phyloP scores from a whole-genome alignment of 371 early-diverging fungal genomes.

The Rhizopus stolonifer region DNA sequence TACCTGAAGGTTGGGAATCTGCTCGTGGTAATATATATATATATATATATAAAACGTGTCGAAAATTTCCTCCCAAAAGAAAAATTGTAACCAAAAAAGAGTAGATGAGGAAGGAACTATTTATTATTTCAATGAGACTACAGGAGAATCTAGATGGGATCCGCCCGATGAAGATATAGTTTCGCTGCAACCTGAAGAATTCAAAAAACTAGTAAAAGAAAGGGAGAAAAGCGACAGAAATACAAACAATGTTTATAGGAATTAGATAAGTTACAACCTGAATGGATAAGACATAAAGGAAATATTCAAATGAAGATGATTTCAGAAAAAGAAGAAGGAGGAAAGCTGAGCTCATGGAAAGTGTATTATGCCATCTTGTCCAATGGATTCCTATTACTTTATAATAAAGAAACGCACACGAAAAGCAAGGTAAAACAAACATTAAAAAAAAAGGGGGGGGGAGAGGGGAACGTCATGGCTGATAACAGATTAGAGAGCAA shows the following conservation, averaged over 20 bases:
- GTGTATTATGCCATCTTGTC: slow-evolving; percentile 44
- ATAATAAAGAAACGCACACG: slow-evolving; percentile 40
- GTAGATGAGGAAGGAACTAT: slow-evolving; percentile 42
- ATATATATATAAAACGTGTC: background rate
- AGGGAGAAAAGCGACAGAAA: background rate
- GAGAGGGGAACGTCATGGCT: no score
- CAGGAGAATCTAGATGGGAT: slow-evolving; percentile 51
- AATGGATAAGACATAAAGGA: slow-evolving; percentile 40
- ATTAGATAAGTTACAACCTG: slow-evolving; percentile 35
- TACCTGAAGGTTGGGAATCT: slow-evolving; percentile 25
- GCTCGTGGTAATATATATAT: slow-evolving; percentile 28
- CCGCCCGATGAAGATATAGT: slow-evolving; percentile 4
- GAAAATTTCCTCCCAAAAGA: background rate
- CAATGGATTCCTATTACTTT: slow-evolving; percentile 42
- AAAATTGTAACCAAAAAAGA: background rate
- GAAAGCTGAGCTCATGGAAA: slow-evolving; percentile 51
- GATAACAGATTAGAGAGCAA: no score
- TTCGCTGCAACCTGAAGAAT: slow-evolving; percentile 26
- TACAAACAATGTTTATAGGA: slow-evolving; percentile 15
- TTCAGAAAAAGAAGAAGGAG: slow-evolving; percentile 44
- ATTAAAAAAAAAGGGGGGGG: no score
- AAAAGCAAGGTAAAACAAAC: slow-evolving; percentile 34
- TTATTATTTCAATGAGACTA: slow-evolving; percentile 48
- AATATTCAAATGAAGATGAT: slow-evolving; percentile 52
- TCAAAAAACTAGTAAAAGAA: slow-evolving; percentile 32